Base-by-base conservation (phyloP, 176 grass and related monocot genomes). In the Oryza longistaminata region DNA sequence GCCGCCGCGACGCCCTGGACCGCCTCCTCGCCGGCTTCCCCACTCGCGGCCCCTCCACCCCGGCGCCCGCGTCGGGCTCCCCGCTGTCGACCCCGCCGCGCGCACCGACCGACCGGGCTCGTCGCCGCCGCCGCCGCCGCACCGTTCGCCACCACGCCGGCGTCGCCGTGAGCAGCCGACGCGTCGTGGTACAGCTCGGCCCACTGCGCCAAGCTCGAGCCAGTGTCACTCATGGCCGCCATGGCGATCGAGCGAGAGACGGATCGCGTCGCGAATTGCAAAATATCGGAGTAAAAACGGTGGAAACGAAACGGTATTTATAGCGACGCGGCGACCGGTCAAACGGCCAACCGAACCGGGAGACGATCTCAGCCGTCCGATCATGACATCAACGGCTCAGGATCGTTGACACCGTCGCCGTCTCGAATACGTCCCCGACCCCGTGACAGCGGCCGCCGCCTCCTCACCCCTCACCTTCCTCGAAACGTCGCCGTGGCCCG, bases 1-100 rank as follows among this genome's bases (percentile, higher is more conserved):
- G 42, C 94, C 94, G 80, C 7, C 94, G 85, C 46, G 94, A 97
- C 66, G 94, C 91, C 6, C 94, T 44, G 1, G 94, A 86, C 34
- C 94, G 80, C 12, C 92, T 62, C 42, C 87, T 81, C 6, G 78
- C 81, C 22, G 89, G 88, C 87, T 97, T 97, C 5, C 89, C 94
- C 9, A 71, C 52, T 9, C 91, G 78, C 0, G 83, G 55, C 12
- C 91, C 89, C 39, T 90, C 87, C 2, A 80, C 52, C 19, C 84
- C 6, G 0, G 73, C 0, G 73, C 58, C 31, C 71, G 73, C 1
- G 67, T 66, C 13, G 84, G 89, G 76, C 88, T 87, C 17, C 42
- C 77, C 21, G 37, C 74, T 17, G 29, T 31, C 29, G 82, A 79
- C 11, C 24, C 77, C 0, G 66, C 65, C 53, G 49, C n/a, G n/a